Conservation (phyloP, 139 green algal genomes). For the Auxenochlorella pyrenoidosa region DNA sequence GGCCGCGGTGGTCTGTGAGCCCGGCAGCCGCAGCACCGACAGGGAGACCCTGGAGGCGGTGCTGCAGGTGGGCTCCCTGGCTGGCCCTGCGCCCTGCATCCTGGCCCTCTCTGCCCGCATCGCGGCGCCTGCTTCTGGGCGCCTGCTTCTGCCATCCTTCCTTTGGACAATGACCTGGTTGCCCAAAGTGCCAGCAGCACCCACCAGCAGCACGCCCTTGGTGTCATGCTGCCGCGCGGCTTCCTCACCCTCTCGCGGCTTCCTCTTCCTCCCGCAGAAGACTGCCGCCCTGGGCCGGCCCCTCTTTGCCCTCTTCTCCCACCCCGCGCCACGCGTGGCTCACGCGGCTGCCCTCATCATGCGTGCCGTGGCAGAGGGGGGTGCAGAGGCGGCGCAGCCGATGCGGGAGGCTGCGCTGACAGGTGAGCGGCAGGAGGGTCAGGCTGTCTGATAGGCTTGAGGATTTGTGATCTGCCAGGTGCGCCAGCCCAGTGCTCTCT, state of each 20-base stretch:
- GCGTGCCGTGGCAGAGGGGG: constrained; percentile 78
- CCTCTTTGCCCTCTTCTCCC: constrained; percentile 83
- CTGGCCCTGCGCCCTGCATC: neutral
- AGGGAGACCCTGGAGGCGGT: constrained; percentile 52
- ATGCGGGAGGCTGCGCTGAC: constrained; percentile 86
- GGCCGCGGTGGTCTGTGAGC: constrained; percentile 66
- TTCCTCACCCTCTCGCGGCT: no score
- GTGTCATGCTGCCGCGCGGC: no score
- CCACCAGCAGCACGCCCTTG: no score
- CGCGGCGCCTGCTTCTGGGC: neutral
- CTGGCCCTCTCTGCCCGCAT: neutral
- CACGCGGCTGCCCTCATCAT: constrained; percentile 81
- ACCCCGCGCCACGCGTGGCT: constrained; percentile 69
- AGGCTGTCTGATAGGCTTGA: no score
- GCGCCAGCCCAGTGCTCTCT: neutral
- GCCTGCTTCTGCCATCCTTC: no score
- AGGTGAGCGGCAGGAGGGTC: neutral
- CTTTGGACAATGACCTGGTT: no score
- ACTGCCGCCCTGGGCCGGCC: constrained; percentile 69
- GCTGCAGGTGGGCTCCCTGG: constrained; percentile 52
- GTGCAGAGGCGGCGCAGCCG: constrained; percentile 75
- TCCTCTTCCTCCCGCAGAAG: constrained; percentile 47
- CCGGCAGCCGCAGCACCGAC: constrained; percentile 72
- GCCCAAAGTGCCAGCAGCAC: no score
- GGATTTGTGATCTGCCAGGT: neutral